Percentiles rank a stretch among this genome's conserved stretches.
phyloP scores from a whole-genome alignment of 805 yeast species.

The Lachancea nothofagi region DNA sequence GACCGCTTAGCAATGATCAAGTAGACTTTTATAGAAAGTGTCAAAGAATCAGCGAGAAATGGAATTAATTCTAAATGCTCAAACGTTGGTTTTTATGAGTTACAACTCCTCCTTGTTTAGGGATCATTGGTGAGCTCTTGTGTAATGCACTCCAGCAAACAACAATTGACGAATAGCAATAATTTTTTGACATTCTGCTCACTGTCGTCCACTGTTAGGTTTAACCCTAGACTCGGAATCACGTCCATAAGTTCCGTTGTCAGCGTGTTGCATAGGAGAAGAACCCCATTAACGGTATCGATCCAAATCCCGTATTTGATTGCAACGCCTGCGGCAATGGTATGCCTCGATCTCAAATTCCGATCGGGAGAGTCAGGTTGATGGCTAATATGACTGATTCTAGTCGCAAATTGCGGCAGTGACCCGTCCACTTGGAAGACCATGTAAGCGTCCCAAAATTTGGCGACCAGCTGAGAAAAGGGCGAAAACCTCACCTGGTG shows the following conservation, averaged over 20 bases:
- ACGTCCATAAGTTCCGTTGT: slow-evolving; percentile 5
- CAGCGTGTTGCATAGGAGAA: slow-evolving; percentile 17
- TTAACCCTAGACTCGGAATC: slow-evolving; percentile 15
- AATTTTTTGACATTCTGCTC: slow-evolving; percentile 13
- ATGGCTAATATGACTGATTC: not conserved
- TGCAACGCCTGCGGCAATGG: not conserved
- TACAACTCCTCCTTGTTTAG: no score
- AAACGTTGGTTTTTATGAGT: no score
- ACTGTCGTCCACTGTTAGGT: slow-evolving; percentile 7
- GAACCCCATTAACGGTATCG: slow-evolving; percentile 20
- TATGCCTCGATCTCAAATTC: not conserved
- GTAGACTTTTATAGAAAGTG: not conserved
- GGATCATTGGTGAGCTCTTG: slow-evolving; percentile 1
- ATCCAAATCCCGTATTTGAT: slow-evolving; percentile 20
- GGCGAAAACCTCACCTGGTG: not conserved
- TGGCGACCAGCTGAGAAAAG: slow-evolving; percentile 4
- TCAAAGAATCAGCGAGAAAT: no score
- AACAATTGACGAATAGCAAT: slow-evolving; percentile 20
- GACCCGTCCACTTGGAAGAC: slow-evolving; percentile 5
- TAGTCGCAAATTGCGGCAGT: slow-evolving; percentile 3
- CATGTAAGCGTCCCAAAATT: slow-evolving; percentile 7
- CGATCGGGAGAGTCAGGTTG: not conserved
- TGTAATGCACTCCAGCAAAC: slow-evolving; percentile 18
- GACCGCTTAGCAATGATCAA: not conserved
- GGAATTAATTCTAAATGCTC: no score